Evolutionary conservation across 2,329 filamentous ascomycete genomes (phyloP), one percentile per base, ranked within the genome.

Genomic region (Sclerotinia nivalis): DNA sequence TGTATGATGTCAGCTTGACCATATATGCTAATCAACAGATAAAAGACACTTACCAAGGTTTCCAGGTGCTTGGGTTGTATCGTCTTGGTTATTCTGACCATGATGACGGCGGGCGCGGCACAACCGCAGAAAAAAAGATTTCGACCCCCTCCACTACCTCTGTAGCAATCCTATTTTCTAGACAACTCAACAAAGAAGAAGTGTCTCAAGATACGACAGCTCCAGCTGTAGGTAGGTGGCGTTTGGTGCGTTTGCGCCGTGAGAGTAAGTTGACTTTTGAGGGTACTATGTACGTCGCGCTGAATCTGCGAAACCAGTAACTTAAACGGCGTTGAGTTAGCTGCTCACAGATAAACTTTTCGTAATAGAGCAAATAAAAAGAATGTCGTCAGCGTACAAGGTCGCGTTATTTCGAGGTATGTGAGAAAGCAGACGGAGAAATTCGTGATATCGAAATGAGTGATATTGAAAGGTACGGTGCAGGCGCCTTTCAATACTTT

Each of bases 61-160:
- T 90, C 88, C 81, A 84, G 85, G 79, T 91, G 88, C 82, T 90
- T 90, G 71, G 84, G 78, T 81, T 89, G 88, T 82, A 90, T 88
- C 74, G 84, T 82, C 82, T 90, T 91, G 70, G 85, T 87, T 77
- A 91, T 90, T 82, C 88, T 89, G 78, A 86, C 88, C 89, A 91
- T 91, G 77, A 75, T 88, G 84, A 83, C 80, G 79, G 78, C 79
- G 78, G 79, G 80, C 80, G 87, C 87, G 87, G 87, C 86, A 82
- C 80, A 81, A 86, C 87, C 86, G 86, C 87, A 72, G 71, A 69
- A 73, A 71, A 70, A 71, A 75, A 69, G 67, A 66, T 71, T 73
- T 71, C 70, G 58, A 72, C 84, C 86, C 76, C 86, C 86, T 86
- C 86, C 86, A 84, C 86, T 84, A 71, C 75, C 74, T 76, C 72